phyloP scores from a whole-genome alignment of 768 basidiomycete genomes.

The Hemileccinum impolitum region DNA sequence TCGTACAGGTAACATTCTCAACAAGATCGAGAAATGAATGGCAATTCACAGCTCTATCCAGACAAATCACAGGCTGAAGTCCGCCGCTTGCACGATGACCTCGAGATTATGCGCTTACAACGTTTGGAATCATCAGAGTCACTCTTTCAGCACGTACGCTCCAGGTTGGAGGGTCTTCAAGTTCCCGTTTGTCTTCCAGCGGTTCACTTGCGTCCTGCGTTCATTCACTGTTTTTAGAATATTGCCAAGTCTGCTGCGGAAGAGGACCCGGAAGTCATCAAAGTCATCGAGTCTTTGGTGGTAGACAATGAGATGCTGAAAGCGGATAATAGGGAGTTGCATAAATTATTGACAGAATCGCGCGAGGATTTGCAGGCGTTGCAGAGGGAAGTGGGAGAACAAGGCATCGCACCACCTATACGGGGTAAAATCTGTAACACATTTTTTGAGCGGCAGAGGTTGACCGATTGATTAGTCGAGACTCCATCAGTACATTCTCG shows the following conservation, averaged over 20 bases:
- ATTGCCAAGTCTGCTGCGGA: conserved; percentile 32
- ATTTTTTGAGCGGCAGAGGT: background rate
- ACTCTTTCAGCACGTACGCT: conserved; percentile 62
- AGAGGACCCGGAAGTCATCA: conserved; percentile 59
- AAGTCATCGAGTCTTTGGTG: conserved; percentile 80
- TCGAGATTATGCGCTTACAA: conserved; percentile 58
- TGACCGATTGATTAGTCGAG: conserved; percentile 25
- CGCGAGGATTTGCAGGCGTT: conserved; percentile 71
- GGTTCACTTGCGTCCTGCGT: conserved; percentile 1
- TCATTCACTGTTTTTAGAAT: conserved; percentile 33
- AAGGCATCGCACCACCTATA: conserved; percentile 47
- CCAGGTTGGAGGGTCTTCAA: conserved; percentile 58
- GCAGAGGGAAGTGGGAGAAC: conserved; percentile 76
- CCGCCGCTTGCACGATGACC: conserved; percentile 54
- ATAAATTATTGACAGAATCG: conserved; percentile 66
- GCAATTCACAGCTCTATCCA: conserved; percentile 26
- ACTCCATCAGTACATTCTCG: conserved; percentile 39
- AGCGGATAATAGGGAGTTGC: conserved; percentile 77
- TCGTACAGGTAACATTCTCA: conserved; percentile 48
- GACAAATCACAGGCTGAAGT: conserved; percentile 72
- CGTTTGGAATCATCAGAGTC: conserved; percentile 65
- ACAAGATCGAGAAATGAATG: background rate
- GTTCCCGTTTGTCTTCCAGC: conserved; percentile 43
- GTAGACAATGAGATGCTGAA: conserved; percentile 81
- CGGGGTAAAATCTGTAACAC: conserved; percentile 35